These are phyloP conservation scores for Aechmea fasciata DNA, from an alignment of 176 grass and related monocot species.

Conservation along the genomic window DNA sequence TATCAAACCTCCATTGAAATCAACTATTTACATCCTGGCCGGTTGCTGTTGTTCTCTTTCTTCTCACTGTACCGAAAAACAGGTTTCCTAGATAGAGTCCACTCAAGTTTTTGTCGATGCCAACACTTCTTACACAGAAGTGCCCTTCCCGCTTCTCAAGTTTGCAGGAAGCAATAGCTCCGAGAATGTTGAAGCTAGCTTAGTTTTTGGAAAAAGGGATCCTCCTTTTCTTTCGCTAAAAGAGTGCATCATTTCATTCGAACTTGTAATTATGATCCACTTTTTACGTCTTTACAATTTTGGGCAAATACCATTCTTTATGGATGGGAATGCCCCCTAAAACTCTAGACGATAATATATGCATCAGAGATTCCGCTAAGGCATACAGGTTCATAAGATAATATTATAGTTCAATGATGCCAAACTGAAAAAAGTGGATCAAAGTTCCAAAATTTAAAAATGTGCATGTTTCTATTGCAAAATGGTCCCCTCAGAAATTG, in stretches of 20 bases:
- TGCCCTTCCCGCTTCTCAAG: conserved; percentile 15
- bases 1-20: conserved; percentile 2
- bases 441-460: neutral
- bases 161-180: conserved; percentile 19
- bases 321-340: too few relatives aligned
- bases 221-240: too few relatives aligned
- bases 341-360: too few relatives aligned
- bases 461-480: neutral
- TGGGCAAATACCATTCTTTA: too few relatives aligned
- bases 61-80: neutral
- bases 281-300: too few relatives aligned
- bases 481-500: too few relatives aligned
- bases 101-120: conserved; percentile 3
- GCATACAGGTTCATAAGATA: too few relatives aligned
- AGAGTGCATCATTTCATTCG: too few relatives aligned
- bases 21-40: neutral
- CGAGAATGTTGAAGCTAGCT: conserved; percentile 18
- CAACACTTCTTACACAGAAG: neutral
- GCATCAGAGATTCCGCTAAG: too few relatives aligned
- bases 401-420: too few relatives aligned
- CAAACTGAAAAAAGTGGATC: neutral
- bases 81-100: neutral
- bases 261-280: too few relatives aligned
- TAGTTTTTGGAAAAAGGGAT: neutral
- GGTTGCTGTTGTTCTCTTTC: neutral